These are phyloP conservation scores for Leccinum arenicola DNA, from an alignment of 768 basidiomycete genomes.

Conservation along the genomic window DNA sequence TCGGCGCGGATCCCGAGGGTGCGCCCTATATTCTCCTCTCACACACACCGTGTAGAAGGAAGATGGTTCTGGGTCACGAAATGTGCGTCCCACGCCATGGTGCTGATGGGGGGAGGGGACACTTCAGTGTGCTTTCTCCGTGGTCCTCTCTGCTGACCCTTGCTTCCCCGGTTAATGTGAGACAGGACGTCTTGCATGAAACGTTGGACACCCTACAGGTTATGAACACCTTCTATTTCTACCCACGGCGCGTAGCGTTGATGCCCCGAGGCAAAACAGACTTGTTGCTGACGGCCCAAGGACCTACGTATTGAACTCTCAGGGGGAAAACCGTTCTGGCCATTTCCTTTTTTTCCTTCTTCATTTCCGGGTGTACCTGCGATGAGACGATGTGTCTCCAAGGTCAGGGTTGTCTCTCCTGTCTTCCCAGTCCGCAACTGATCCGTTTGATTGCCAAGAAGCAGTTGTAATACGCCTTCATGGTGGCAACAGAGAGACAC, in stretches of 20 bases:
- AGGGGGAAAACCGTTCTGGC: background rate
- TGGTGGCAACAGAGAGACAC: slow-evolving; percentile 11
- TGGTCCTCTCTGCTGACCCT: slow-evolving; percentile 10
- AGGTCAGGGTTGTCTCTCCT: slow-evolving; percentile 7
- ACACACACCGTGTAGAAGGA: slow-evolving; percentile 2
- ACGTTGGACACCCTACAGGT: slow-evolving; percentile 1
- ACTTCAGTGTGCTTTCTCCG: slow-evolving; percentile 5
- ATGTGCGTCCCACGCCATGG: slow-evolving; percentile 1
- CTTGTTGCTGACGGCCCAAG: background rate
- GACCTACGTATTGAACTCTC: background rate
- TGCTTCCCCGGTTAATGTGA: slow-evolving; percentile 12
- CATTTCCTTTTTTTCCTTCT: slow-evolving; percentile 6
- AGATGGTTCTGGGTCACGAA: background rate
- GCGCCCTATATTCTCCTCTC: slow-evolving; percentile 10
- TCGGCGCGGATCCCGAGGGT: slow-evolving; percentile 3
- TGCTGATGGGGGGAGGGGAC: slow-evolving; percentile 2
- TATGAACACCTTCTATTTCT: slow-evolving; percentile 21
- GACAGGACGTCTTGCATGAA: slow-evolving; percentile 6
- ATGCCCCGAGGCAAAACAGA: slow-evolving; percentile 12
- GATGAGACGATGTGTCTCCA: slow-evolving; percentile 14
- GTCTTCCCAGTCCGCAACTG: slow-evolving; percentile 18
- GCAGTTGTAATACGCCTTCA: slow-evolving; percentile 6
- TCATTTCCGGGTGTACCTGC: slow-evolving; percentile 23
- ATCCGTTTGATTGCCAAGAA: slow-evolving; percentile 1
- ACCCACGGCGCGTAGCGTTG: slow-evolving; percentile 21